A percentile compares a stretch with the other conserved stretches of the same genome.
phyloP scores from a whole-genome alignment of 2,329 filamentous ascomycete genomes.

The Microascus cirrosus region DNA sequence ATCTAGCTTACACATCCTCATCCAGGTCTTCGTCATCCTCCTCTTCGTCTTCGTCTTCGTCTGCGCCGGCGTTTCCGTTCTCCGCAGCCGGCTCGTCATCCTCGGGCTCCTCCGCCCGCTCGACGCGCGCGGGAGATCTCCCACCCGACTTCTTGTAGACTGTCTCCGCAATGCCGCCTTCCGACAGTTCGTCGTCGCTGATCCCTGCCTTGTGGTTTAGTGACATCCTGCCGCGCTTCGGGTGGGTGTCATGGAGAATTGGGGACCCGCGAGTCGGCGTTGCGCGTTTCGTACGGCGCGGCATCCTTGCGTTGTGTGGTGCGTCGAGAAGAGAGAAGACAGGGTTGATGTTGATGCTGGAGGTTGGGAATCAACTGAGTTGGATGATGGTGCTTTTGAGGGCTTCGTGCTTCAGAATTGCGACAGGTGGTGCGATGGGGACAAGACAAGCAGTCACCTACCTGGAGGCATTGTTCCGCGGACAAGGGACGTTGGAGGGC shows the following conservation, averaged over 20 bases:
- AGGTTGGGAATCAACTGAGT: background rate
- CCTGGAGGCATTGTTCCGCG: slow-evolving; percentile 15
- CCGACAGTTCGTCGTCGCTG: slow-evolving; percentile 23
- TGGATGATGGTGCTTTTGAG: background rate
- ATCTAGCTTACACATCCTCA: slow-evolving; percentile 29
- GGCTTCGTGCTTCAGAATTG: background rate
- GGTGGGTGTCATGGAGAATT: slow-evolving; percentile 7
- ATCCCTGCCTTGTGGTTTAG: slow-evolving; percentile 18
- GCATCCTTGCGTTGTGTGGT: background rate
- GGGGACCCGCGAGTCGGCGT: background rate
- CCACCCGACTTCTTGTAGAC: slow-evolving; percentile 9
- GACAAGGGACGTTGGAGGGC: background rate
- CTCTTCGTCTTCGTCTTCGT: background rate
- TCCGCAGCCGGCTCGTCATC: slow-evolving; percentile 17
- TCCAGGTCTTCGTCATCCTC: slow-evolving; percentile 18
- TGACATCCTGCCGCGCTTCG: slow-evolving; percentile 2
- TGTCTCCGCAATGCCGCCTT: slow-evolving; percentile 13
- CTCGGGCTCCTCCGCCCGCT: slow-evolving; percentile 11
- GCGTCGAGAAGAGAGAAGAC: background rate
- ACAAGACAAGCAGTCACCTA: slow-evolving; percentile 7
- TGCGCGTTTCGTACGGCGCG: background rate
- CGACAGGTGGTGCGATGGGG: background rate
- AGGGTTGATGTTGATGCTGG: background rate
- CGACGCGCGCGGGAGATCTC: slow-evolving; percentile 12
- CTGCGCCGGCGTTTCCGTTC: background rate